Evolutionary conservation across 2,329 filamentous ascomycete species (phyloP).

Genomic region (Fusarium chaquense): DNA sequence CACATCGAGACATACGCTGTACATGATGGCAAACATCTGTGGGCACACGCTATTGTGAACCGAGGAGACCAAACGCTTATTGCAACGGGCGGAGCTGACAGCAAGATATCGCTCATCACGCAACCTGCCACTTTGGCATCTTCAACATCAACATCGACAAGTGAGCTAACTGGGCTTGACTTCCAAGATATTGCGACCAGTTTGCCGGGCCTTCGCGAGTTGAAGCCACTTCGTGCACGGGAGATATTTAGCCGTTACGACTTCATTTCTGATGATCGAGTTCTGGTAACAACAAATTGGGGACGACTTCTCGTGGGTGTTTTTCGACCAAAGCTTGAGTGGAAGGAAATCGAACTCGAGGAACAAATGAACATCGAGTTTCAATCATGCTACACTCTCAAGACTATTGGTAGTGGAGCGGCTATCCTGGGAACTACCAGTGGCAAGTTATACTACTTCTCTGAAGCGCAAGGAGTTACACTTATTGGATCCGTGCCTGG

Average conservation of each 20-base stretch:
- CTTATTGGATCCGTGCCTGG: conserved; percentile 57
- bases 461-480: conserved; percentile 47
- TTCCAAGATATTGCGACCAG: conserved; percentile 50
- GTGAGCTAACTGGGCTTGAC: conserved; percentile 46
- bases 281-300: conserved; percentile 70
- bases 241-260: conserved; percentile 71
- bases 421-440: conserved; percentile 63
- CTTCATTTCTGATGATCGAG: conserved; percentile 65
- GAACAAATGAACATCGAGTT: conserved; percentile 55
- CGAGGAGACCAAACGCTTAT: conserved; percentile 57
- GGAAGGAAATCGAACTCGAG: conserved; percentile 58
- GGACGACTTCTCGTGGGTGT: conserved; percentile 68
- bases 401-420: conserved; percentile 53
- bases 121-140: not conserved
- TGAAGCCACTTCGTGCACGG: conserved; percentile 49
- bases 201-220: conserved; percentile 18
- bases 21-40: conserved; percentile 91
- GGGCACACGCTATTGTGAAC: conserved; percentile 71
- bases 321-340: conserved; percentile 51
- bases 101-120: conserved; percentile 68
- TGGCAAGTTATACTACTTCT: conserved; percentile 62
- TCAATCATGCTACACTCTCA: conserved; percentile 62
- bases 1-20: conserved; percentile 69
- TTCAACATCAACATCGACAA: not conserved
- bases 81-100: conserved; percentile 88